phyloP scores from a whole-genome alignment of 2,329 filamentous ascomycete species.

The Cercospora sp. region DNA sequence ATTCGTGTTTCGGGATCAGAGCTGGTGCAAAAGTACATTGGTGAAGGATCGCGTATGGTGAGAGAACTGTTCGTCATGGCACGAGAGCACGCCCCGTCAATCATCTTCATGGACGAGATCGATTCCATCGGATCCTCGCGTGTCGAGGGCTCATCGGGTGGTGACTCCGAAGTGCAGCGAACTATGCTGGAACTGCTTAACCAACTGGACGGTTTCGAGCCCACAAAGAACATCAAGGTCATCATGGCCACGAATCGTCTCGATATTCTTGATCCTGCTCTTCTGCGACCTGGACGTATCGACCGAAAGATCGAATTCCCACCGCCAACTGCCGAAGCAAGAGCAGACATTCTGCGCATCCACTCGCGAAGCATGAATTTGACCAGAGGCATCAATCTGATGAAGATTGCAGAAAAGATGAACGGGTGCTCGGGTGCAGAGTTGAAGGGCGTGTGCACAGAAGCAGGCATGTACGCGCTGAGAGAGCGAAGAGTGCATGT shows the following conservation, averaged over 20 bases:
- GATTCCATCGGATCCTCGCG: slow-evolving; percentile 97
- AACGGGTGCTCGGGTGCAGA: slow-evolving; percentile 97
- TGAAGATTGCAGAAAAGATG: slow-evolving; percentile 99
- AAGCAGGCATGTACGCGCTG: slow-evolving; percentile 97
- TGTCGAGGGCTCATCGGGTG: slow-evolving; percentile 91
- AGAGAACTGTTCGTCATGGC: slow-evolving; percentile 99
- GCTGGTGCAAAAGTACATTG: slow-evolving; percentile 98
- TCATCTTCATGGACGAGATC: slow-evolving; percentile 99
- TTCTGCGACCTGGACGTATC: slow-evolving; percentile 93
- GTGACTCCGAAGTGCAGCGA: slow-evolving; percentile 95
- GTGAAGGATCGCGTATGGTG: slow-evolving; percentile 96
- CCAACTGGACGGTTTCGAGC: slow-evolving; percentile 97
- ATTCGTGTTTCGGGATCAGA: slow-evolving; percentile 96
- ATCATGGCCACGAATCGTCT: slow-evolving; percentile 99
- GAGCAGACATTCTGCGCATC: slow-evolving; percentile 96
- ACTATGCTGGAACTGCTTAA: slow-evolving; percentile 98
- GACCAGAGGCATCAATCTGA: slow-evolving; percentile 94
- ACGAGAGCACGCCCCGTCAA: slow-evolving; percentile 92
- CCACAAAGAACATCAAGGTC: slow-evolving; percentile 95
- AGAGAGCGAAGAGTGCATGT: slow-evolving; percentile 95
- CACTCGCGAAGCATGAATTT: slow-evolving; percentile 98
- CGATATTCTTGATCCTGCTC: slow-evolving; percentile 92
- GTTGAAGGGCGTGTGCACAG: slow-evolving; percentile 97
- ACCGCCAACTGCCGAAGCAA: slow-evolving; percentile 90
- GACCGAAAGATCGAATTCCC: slow-evolving; percentile 99